Base-by-base conservation (phyloP, 1,139 yeast genomes). In the Eremothecium cymbalariae region DNA sequence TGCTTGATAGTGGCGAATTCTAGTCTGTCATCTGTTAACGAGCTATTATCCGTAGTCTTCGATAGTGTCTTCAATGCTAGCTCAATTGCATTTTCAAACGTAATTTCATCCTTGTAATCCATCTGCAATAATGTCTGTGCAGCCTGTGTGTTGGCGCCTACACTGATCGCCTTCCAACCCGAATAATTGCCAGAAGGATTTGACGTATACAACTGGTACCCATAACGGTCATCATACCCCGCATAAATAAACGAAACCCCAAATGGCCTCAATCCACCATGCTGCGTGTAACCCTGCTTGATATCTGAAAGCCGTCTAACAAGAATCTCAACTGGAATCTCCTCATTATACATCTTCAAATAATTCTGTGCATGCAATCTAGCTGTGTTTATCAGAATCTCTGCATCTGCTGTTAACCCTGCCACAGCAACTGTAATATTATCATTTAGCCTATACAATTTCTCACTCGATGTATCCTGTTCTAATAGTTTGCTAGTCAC, bases 91-190 rank as follows among this genome's bases (percentile, higher is more conserved):
- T 81, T 93, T 41, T 77, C 73, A 48, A 93, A 67, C 13, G 70
- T 62, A 52, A 85, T 61, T 39, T 81, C 93, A 48, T 84, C 93
- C 55, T 82, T 85, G 65, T 83, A 93, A 54, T 93, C 98, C 64
- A 88, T 94, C 63, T 90, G 93, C 55, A 93, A 70, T 46, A 93
- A 67, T 1, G 98, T 88, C 64, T 93, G 98, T 2, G 97, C 96
- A 28, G 95, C 88, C 4, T 95, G 76, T 46, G 85, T 88, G 63
- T 90, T 93, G 38, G 97, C 95, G 26, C 99, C 99, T 44, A 90
- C 90, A 51, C 88, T 74, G 27, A 96, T 88, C 29, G 98, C 98
- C 61, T 83, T 86, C 99, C 99, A 93, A 18, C 98, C 98, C 24
- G 94, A 77, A 59, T 86, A 93, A 63, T 93, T 93, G 23, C 99